These are phyloP conservation scores for Carex scoparia DNA, from an alignment of 176 grass and related monocot genomes.

Conservation along the genomic window DNA sequence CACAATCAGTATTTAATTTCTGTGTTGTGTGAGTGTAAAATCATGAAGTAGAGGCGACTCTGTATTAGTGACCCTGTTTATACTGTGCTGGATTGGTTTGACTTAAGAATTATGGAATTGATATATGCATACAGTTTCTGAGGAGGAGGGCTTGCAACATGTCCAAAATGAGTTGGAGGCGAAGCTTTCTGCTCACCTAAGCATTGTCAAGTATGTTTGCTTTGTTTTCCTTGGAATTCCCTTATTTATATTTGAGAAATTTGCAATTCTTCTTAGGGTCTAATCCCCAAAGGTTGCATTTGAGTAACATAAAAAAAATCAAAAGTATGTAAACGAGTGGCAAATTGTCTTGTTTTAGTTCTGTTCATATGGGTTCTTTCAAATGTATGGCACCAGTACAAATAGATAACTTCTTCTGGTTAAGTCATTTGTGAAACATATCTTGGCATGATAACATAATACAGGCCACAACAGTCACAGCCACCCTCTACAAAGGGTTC, in stretches of 20 bases:
- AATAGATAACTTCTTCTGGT: constrained; percentile 3
- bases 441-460: constrained; percentile 3
- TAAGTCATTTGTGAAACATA: not conserved
- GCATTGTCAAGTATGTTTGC: constrained; percentile 66
- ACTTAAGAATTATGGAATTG: constrained; percentile 15
- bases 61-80: not conserved
- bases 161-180: constrained; percentile 82
- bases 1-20: not conserved
- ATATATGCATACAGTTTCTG: constrained; percentile 53
- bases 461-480: constrained; percentile 71
- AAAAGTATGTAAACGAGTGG: not conserved
- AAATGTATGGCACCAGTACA: not conserved
- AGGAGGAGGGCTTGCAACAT: constrained; percentile 79
- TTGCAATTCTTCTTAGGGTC: constrained; percentile 2
- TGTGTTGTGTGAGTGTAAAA: not conserved
- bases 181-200: constrained; percentile 59
- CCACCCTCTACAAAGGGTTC: constrained; percentile 72
- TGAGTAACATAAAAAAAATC: not conserved
- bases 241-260: not conserved
- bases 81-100: not conserved
- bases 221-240: constrained; percentile 8
- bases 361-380: not conserved
- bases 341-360: not conserved
- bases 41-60: not conserved
- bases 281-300: constrained; percentile 11